A percentile compares a stretch with the other conserved stretches of the same genome.
These are phyloP conservation scores for Blepharisma japonicum DNA, from an alignment of 73 alveolate species.

Conservation along the genomic window DNA sequence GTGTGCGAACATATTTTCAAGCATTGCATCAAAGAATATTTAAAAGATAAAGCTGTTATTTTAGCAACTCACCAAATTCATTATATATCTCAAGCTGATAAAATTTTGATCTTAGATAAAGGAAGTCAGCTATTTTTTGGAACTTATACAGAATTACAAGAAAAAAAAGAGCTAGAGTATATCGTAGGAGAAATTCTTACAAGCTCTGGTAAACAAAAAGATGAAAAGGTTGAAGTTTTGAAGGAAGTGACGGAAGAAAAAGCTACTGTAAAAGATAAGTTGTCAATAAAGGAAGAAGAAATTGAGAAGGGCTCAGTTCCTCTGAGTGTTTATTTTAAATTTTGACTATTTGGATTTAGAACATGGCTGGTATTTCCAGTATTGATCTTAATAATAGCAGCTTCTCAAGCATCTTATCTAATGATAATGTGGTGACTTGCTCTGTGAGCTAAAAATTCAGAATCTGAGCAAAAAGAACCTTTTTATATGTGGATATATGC, in stretches of 20 bases:
- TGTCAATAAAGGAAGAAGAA: background rate
- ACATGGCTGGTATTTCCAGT: background rate
- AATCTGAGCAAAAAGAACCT: background rate
- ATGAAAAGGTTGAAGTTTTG: too few relatives aligned
- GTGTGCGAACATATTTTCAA: slow-evolving; percentile 25
- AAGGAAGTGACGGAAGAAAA: too few relatives aligned
- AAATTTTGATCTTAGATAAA: slow-evolving; percentile 38
- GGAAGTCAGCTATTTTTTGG: background rate
- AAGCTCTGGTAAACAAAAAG: too few relatives aligned
- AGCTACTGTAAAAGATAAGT: background rate
- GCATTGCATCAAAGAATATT: slow-evolving; percentile 14
- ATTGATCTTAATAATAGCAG: background rate
- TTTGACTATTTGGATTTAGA: background rate
- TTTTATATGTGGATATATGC: background rate
- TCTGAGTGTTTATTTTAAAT: background rate
- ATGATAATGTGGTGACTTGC: background rate
- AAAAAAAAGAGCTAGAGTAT: background rate
- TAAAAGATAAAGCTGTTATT: slow-evolving; percentile 33
- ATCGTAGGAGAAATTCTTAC: too few relatives aligned
- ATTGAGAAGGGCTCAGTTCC: background rate
- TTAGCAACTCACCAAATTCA: slow-evolving; percentile 39
- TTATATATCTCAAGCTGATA: slow-evolving; percentile 34
- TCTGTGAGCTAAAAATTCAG: background rate
- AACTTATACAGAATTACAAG: background rate
- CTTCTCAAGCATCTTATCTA: background rate